Evolutionary conservation across 2,329 filamentous ascomycete genomes (phyloP).

Genomic region (Orbilia quercus): DNA sequence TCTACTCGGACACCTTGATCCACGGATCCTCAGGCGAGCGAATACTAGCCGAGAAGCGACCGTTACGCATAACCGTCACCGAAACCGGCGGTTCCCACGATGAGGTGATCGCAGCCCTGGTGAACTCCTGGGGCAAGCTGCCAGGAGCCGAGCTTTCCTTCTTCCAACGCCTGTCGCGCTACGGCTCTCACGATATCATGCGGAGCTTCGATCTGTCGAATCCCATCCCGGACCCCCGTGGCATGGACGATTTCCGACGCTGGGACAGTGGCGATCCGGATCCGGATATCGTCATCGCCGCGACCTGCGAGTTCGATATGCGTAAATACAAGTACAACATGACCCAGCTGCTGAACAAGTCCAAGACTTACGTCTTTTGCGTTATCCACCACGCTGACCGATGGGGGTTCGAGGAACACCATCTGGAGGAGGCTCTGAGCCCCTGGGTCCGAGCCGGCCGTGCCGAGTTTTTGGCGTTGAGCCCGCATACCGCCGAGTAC

Average conservation of each 20-base stretch:
- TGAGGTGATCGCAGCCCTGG: constrained; percentile 60
- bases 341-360: constrained; percentile 57
- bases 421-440: constrained; percentile 54
- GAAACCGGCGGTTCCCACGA: constrained; percentile 61
- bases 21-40: constrained; percentile 14
- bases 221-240: constrained; percentile 43
- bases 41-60: constrained; percentile 37
- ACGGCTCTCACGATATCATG: constrained; percentile 60
- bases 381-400: constrained; percentile 59
- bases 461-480: constrained; percentile 59
- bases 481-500: constrained; percentile 59
- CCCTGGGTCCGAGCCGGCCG: constrained; percentile 58
- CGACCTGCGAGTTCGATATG: constrained; percentile 60
- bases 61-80: constrained; percentile 56
- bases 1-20: constrained; percentile 17
- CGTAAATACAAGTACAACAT: constrained; percentile 54
- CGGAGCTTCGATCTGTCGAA: constrained; percentile 59
- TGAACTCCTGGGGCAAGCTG: constrained; percentile 60
- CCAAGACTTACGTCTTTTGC: constrained; percentile 60
- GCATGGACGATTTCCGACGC: constrained; percentile 46
- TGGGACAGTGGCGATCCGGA: constrained; percentile 36
- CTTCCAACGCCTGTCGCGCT: constrained; percentile 59
- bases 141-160: constrained; percentile 57
- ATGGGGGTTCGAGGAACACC: constrained; percentile 56
- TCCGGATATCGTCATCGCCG: constrained; percentile 60